Percentiles rank a stretch among this genome's conserved stretches.
Conservation (phyloP, 2,329 filamentous ascomycete species). For the Myriosclerotinia scirpicola region DNA sequence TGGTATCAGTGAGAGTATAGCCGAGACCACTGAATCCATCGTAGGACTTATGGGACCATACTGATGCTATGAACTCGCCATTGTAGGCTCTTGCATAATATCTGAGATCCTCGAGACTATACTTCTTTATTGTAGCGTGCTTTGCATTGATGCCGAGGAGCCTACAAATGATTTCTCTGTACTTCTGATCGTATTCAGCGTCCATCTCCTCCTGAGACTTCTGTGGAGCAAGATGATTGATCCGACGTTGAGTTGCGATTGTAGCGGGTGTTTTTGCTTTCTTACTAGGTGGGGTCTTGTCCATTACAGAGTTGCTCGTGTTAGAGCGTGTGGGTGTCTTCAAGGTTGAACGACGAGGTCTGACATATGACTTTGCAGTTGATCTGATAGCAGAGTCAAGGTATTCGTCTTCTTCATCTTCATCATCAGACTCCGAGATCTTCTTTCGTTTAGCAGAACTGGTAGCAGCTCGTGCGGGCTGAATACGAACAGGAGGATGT, state of each 20-base stretch:
- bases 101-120: constrained; percentile 25
- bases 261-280: background rate
- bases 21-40: background rate
- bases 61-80: background rate
- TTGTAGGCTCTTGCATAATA: constrained; percentile 31
- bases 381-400: constrained; percentile 12
- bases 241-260: background rate
- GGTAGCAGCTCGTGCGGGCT: background rate
- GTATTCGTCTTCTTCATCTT: constrained; percentile 22
- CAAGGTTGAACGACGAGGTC: background rate
- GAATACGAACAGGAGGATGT: background rate
- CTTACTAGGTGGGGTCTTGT: background rate
- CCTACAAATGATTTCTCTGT: constrained; percentile 21
- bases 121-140: background rate
- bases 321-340: constrained; percentile 13
- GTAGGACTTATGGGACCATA: background rate
- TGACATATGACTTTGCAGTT: background rate
- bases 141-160: constrained; percentile 22
- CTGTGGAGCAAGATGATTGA: background rate
- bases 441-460: constrained; percentile 8
- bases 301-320: background rate
- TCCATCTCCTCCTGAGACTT: background rate
- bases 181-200: background rate
- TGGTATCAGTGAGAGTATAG: background rate
- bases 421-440: constrained; percentile 12